Conservation (phyloP, 345 rosid genomes). For the Syzygium aromaticum region DNA sequence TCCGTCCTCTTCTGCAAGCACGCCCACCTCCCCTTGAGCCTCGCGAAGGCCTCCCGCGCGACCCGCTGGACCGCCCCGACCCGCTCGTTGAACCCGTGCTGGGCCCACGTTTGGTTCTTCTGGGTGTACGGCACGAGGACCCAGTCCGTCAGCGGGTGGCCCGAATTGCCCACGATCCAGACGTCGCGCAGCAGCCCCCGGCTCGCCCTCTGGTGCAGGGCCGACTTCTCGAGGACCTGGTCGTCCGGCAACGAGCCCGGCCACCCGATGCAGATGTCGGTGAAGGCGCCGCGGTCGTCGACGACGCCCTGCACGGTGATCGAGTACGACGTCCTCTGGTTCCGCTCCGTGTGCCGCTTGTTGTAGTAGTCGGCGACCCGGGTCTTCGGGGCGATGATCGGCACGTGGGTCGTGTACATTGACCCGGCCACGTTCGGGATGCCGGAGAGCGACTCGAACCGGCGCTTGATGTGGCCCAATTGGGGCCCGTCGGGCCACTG, state of each 20-base stretch:
- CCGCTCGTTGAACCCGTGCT: slow-evolving; percentile 62
- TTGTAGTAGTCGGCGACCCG: slow-evolving; percentile 67
- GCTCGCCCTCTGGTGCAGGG: slow-evolving; percentile 47
- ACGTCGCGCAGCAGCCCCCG: slow-evolving; percentile 47
- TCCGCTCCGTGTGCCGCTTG: slow-evolving; percentile 74
- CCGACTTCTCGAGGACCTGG: slow-evolving; percentile 62
- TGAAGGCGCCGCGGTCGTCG: slow-evolving; percentile 56
- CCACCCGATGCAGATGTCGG: slow-evolving; percentile 76
- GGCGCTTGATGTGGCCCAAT: slow-evolving; percentile 23
- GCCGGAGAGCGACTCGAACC: slow-evolving; percentile 37
- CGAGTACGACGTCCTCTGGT: slow-evolving; percentile 79
- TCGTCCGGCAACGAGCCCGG: slow-evolving; percentile 81
- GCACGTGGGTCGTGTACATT: slow-evolving; percentile 77
- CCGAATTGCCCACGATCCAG: slow-evolving; percentile 55
- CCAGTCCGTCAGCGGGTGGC: slow-evolving; percentile 67
- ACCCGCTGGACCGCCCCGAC: slow-evolving; percentile 30
- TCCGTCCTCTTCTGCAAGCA: slow-evolving; percentile 77
- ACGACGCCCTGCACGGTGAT: slow-evolving; percentile 81
- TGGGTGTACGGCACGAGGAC: slow-evolving; percentile 67
- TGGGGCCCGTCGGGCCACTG: slow-evolving; percentile 57
- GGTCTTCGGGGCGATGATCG: slow-evolving; percentile 71
- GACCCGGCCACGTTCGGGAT: slow-evolving; percentile 66
- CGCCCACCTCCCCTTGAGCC: slow-evolving; percentile 68
- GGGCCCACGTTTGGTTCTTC: slow-evolving; percentile 71
- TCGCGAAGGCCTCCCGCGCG: slow-evolving; percentile 40